Evolutionary conservation across 1,284 basidiomycete genomes (phyloP), one percentile per base, ranked within the genome.

Genomic region (Vanrija sp.): DNA sequence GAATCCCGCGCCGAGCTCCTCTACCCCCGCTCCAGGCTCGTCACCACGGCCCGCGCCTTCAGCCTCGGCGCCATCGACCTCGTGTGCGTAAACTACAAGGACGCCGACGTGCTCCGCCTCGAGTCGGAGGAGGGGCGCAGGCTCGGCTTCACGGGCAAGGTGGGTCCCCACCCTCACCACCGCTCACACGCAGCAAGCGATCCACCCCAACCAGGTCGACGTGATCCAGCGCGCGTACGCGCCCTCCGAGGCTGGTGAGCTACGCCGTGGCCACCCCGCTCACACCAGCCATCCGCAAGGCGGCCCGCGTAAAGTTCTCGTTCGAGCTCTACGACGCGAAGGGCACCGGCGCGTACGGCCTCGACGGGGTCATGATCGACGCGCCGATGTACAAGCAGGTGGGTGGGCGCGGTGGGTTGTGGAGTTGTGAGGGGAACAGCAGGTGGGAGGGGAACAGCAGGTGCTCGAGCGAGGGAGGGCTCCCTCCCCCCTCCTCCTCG

Each of bases 11-110:
- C 78, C 46, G 91, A 95, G 66, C 77, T 98, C 19, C 81, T 94
- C 6, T 91, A 85, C 64, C 87, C 91, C 3, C 84, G 94, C n/a
- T 89, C 89, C 0, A 82, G 86, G 54, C 83, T 96, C 51, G 89
- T 87, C 9, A 83, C 88, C 22, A 83, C 85, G 0, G 91, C 94
- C 12, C 92, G 88, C 68, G 89, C 91, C 4, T 90, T 86, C 66
- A 83, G 83, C 0, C 78, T 96, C 2, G 83, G 86, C 38, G 88
- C 92, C 2, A 89, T 98, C 67, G 92, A 95, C 71, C 88, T 95
- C 86, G 91, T 95, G 1, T 95, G 92, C 70, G 84, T 94, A 36
- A 86, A 92, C 68, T 95, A 92, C 78, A 88, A 89, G 68, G 85
- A 94, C 67, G 66, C 78, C 4, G 80, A 81, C 6, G 83, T 84